Base-by-base conservation (phyloP, 805 yeast genomes). In the Candida nonsorbophila region DNA sequence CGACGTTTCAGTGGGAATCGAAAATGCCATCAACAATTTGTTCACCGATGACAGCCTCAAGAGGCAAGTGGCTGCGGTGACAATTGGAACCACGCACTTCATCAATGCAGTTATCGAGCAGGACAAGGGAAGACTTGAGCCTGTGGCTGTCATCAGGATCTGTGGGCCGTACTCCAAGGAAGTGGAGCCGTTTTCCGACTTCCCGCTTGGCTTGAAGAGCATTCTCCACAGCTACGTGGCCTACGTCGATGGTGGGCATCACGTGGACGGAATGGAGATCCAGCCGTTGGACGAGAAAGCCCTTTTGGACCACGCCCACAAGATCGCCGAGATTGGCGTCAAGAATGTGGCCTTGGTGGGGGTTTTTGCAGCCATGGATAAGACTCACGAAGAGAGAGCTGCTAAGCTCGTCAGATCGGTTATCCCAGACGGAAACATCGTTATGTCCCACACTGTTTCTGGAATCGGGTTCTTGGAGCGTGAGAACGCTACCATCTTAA, bases 71-170 rank as follows among this genome's bases (percentile, higher is more conserved):
- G 43, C 49, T 4, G 49, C 70, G 1, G 68, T 68, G n/a, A 67
- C 72, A 2, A 67, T 69, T 36, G 74, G 75, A 10, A 69, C 74
- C 3, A 69, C 74, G 1, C 74, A 69, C 36, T 69, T 69, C 46
- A 67, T 69, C 42, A 69, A 69, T 45, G 72, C 74, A 10, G 69
- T 69, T 15, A 55, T 69, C 13, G 74, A 69, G 39, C 61, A 60
- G 32, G 73, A 68, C 40, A 36, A 44, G 14, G 58, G 62, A 4
- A 44, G 69, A 26, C 41, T 68, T 26, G 69, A 63, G 13, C 50
- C 41, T 26, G 72, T 68, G 9, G 74, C 72, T 0, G 71, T 67
- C 4, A 30, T 69, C n/a, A 44, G 75, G 38, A 34, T 69, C 9
- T 60, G 65, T 38, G 68, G 71, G 5, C 69, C 68, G 2, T 68